Base-by-base conservation (phyloP, 1,284 basidiomycete species). In the Veloboletus limbatus region DNA sequence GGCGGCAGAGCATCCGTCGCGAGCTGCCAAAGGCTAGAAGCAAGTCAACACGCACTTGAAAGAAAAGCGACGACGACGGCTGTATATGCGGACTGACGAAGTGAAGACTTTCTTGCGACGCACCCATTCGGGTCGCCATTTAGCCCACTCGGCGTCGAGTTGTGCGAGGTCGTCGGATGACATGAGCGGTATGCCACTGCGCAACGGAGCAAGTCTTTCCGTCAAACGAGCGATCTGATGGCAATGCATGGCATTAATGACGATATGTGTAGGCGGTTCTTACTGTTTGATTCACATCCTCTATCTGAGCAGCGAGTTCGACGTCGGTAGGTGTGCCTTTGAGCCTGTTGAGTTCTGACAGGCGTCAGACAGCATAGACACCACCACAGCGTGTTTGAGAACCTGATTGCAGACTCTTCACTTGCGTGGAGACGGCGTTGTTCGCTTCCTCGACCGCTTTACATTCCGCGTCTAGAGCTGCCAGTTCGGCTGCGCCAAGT, bases 41-140 rank as follows among this genome's bases (percentile, higher is more conserved):
- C 33, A 2, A 2, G 28, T 51, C 42, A 54, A 49, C 17, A 33
- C 39, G 45, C 33, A 45, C 21, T 34, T n/a, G n/a, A n/a, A 18
- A n/a, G 21, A 21, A 13, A 28, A 24, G 14, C 2, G 10, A 11
- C 16, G 25, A 38, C 4, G n/a, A 28, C n/a, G 40, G 14, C n/a
- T n/a, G n/a, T 41, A 36, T 43, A 51, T 44, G 45, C 20, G 8
- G 31, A 68, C 62, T 63, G 30, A 89, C 88, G 72, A 75, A 42
- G 68, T 76, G 66, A 85, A 91, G 2, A 83, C 65, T 58, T 85
- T 88, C 59, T 74, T 79, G 43, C 88, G 71, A 27, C 72, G 72
- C 31, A 78, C 60, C 88, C 88, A 92, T 69, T 91, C 84, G 2
- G 69, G 66, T 50, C 82, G 71, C 85, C 87, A 89, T 57, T 74